Evolutionary conservation across 1,284 basidiomycete genomes (phyloP), one percentile per base, ranked within the genome.

Genomic region (Agaricales sp.): DNA sequence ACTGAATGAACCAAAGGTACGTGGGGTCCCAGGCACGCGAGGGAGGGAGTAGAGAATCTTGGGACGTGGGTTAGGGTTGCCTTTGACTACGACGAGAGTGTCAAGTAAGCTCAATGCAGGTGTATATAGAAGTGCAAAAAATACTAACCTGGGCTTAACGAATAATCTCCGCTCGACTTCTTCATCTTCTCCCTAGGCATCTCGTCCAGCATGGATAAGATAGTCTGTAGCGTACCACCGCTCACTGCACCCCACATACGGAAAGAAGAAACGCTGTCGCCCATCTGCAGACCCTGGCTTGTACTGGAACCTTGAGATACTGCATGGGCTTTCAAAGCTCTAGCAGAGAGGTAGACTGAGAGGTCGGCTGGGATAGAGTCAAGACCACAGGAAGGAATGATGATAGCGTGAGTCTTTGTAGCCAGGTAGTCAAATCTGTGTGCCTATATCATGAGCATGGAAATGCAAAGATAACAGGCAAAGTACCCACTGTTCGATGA

Each of bases 181-280:
- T 55, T 58, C 13, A 64, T 47, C 41, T 70, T 65, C 2, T 68
- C 52, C 12, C 56, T 56, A 0, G 81, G 76, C 1, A 78, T 63
- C 0, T 78, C 67, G 43, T 77, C 75, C 2, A 80, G 37, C 13
- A 62, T 52, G 1, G 71, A 60, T 35, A 85, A 63, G 1, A 76
- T 58, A 1, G 82, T 77, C 13, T 70, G 68, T 14, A 87, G 59
- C 0, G 87, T 84, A 4, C 91, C 91, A 1, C 86, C 86, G 0
- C 85, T 88, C 1, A 86, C 54, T 3, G 72, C 70, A 11, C 80
- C 77, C 0, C 61, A 62, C 16, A 81, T 21, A 4, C 63, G 59
- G 60, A 78, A 80, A 22, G 77, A 78, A 0, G 77, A 16, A 8
- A 41, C 19, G 19, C 39, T 41, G 6, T 16, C 8, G 39, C 8